These are phyloP conservation scores for Meira miltonrushii DNA, from an alignment of 1,284 basidiomycete species.

Conservation along the genomic window DNA sequence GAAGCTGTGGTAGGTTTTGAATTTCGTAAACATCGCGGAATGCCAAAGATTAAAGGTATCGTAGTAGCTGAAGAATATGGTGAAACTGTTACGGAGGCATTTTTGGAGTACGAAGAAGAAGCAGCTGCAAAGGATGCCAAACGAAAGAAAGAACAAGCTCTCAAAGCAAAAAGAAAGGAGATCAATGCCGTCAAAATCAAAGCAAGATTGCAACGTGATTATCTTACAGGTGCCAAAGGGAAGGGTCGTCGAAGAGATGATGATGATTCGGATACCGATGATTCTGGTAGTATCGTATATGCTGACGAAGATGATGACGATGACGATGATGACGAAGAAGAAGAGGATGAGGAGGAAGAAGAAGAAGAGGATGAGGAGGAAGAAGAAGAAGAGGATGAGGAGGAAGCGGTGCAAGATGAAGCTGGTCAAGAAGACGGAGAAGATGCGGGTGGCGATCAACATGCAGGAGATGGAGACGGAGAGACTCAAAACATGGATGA, in stretches of 20 bases:
- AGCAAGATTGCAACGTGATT: slow-evolving; percentile 73
- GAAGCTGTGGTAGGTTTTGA: slow-evolving; percentile 96
- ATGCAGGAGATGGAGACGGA: too few species aligned
- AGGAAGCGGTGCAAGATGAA: too few species aligned
- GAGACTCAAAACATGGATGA: too few species aligned
- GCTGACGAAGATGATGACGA: neutral
- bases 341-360: neutral
- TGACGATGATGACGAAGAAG: neutral
- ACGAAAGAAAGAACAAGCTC: slow-evolving; percentile 71
- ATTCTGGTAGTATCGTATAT: neutral
- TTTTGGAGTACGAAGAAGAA: slow-evolving; percentile 71
- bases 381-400: too few species aligned
- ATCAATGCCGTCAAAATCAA: slow-evolving; percentile 82
- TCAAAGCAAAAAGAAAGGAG: slow-evolving; percentile 82
- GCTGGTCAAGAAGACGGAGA: too few species aligned
- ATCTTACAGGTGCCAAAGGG: slow-evolving; percentile 51
- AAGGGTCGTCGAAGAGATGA: neutral
- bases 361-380: too few species aligned
- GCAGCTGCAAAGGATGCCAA: slow-evolving; percentile 70
- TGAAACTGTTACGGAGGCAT: slow-evolving; percentile 74
- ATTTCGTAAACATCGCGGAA: slow-evolving; percentile 82
- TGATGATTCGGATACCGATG: neutral
- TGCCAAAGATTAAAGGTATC: slow-evolving; percentile 77
- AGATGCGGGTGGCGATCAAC: too few species aligned
- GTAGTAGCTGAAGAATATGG: slow-evolving; percentile 81